A percentile compares a stretch with the other conserved stretches of the same genome.
Conservation (phyloP, 768 basidiomycete genomes). For the Pleurotus pulmonarius region DNA sequence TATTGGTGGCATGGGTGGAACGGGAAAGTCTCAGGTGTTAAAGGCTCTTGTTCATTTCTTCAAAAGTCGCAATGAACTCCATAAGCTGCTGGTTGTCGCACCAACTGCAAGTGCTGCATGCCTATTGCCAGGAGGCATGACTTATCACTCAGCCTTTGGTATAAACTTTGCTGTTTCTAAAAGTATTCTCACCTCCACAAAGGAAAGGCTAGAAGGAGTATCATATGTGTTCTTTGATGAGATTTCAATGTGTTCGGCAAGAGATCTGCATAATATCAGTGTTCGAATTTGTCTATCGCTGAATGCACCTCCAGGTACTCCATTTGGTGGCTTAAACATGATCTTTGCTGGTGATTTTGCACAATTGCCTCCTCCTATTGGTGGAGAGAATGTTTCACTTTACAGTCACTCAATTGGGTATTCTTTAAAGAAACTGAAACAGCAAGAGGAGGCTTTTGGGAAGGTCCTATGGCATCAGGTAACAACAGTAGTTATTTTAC, state of each 20-base stretch:
- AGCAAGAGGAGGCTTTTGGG: conserved; percentile 17
- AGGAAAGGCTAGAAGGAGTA: conserved; percentile 15
- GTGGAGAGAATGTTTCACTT: conserved; percentile 13
- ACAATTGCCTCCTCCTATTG: conserved; percentile 19
- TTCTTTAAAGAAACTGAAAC: background rate
- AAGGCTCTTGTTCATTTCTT: conserved; percentile 16
- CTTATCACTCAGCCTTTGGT: conserved; percentile 18
- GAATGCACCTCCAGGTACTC: conserved; percentile 3
- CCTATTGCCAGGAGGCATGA: conserved; percentile 19
- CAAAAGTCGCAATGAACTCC: conserved; percentile 17
- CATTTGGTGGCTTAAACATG: conserved; percentile 33
- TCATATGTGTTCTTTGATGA: conserved; percentile 38
- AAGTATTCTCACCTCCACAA: no score
- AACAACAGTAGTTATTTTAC: conserved; percentile 25
- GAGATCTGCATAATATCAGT: conserved; percentile 26
- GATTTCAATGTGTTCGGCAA: conserved; percentile 35
- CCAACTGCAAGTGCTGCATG: conserved; percentile 24
- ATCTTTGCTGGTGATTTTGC: conserved; percentile 38
- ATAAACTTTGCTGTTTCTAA: background rate
- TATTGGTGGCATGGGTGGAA: conserved; percentile 28
- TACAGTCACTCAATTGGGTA: conserved; percentile 10
- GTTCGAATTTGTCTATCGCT: conserved; percentile 17
- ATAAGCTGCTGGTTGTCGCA: conserved; percentile 22
- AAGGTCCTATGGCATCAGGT: conserved; percentile 13
- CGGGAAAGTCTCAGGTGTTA: conserved; percentile 28